Base-by-base conservation (phyloP, 768 basidiomycete genomes). In the Sporobolomyces pararoseus region DNA sequence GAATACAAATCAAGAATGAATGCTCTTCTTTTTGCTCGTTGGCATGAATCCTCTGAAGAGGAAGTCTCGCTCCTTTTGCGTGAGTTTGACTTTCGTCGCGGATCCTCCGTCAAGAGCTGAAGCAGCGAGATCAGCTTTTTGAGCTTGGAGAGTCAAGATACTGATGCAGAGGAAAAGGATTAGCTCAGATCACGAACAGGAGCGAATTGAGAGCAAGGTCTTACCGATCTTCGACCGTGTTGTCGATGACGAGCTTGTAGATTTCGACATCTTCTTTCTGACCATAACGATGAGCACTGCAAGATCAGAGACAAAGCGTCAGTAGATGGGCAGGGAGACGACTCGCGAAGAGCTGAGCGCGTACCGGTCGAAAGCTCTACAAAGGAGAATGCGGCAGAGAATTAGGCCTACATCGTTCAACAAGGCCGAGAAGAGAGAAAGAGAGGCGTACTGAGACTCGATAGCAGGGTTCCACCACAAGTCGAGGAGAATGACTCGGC, bases 321-420 rank as follows among this genome's bases (percentile, higher is more conserved):
- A 55, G 60, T 21, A 16, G 21, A 47, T 23, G 7, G 32, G 3
- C 50, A 31, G 49, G n/a, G 10, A 44, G 7, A 21, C 37, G 13
- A 1, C 46, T 13, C 21, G 13, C 10, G 46, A 23, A 3, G 27
- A 29, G 10, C 39, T 13, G 37, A 51, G 9, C 19, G 39, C 25
- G 50, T 54, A 69, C 61, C 49, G 68, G 42, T 53, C 68, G 34
- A 71, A 60, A 12, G 69, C 67, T 29, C 52, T 59, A 58, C 39
- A 17, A 42, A n/a, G 57, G 37, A 27, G 25, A 34, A 42, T 39
- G n/a, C n/a, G n/a, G n/a, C n/a, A 74, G 27, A 37, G 76, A 71
- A 90, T 87, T 82, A 94, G 91, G 9, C 89, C 87, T 59, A 91
- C 87, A 78, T 93, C 91, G 85, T 90, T 89, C 6, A 90, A 82